phyloP scores from a whole-genome alignment of 2,329 filamentous ascomycete species.

The Geoglossum cookeanum region DNA sequence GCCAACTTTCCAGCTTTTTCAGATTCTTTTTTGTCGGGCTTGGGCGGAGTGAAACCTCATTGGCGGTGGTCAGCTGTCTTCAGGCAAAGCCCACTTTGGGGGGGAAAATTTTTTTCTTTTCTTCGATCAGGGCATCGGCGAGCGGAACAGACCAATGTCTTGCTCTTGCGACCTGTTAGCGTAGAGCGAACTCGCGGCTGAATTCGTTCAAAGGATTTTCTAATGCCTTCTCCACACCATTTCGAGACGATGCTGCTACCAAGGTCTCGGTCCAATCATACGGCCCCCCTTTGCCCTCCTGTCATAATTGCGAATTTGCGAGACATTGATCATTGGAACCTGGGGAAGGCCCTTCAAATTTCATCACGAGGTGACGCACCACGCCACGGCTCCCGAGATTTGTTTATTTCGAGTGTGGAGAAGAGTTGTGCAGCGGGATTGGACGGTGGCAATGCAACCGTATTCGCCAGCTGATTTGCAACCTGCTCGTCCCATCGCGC shows the following conservation, averaged over 20 bases:
- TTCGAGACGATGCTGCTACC: too few species aligned
- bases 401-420: neutral
- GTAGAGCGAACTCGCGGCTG: neutral
- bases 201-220: neutral
- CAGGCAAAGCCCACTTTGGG: neutral
- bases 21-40: neutral
- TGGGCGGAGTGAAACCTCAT: neutral
- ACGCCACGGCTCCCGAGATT: neutral
- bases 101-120: neutral
- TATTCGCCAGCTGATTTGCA: neutral
- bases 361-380: constrained; percentile 1
- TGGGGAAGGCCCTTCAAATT: neutral
- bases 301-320: constrained; percentile 1
- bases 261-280: neutral
- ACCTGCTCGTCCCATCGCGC: neutral
- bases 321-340: constrained; percentile 2
- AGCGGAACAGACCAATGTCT: neutral
- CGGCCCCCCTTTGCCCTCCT: neutral
- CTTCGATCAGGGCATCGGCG: neutral
- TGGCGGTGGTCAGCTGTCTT: neutral
- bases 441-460: neutral
- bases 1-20: neutral
- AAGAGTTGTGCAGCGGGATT: neutral
- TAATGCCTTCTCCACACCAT: neutral
- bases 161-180: neutral